Base-by-base conservation (phyloP, 2,329 filamentous ascomycete genomes). In the Fusarium mundagurra region DNA sequence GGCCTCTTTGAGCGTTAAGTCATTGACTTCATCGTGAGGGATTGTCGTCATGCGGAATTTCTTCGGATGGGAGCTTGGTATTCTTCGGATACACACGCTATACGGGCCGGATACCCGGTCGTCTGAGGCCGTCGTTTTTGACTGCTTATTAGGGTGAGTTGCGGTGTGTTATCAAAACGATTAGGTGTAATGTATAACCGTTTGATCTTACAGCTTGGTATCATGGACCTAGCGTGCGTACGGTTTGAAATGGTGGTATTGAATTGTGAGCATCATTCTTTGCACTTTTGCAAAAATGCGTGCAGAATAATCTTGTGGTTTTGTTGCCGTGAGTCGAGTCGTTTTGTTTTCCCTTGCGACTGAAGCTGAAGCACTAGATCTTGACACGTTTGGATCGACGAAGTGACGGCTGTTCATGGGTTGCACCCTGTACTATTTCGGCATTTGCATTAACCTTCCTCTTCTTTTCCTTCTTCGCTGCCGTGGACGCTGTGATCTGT, bases 301-400 rank as follows among this genome's bases (percentile, higher is more conserved):
- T 29, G 16, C 27, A 55, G 11, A 55, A 18, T 55, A 7, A 22
- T 29, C 41, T 31, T 41, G 20, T 41, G 14, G 34, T n/a, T 18
- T 55, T 27, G 14, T 39, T 22, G 20, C 33, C 18, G 14, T 55
- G 51, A 41, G 20, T 41, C 34, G 24, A 39, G 33, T n/a, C 6
- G 20, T 14, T 53, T n/a, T 55, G 34, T 29, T 41, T 55, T 41
- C 24, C 34, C 24, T 22, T 41, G 10, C 24, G 36, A 29, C 20
- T 36, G 27, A 38, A 44, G 31, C 51, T 33, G 27, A 38, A 41
- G 31, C 54, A 33, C 54, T 75, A 78, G 29, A 61, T 55, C 45
- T 61, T 78, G n/a, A 64, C 55, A 61, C 77, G 66, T 53, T 78
- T 78, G 69, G 77, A 78, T 68, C 77, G 75, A 50, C 76, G 72